Percentiles rank a stretch among this genome's conserved stretches.
phyloP scores from a whole-genome alignment of 352 stramenopile species.

The Pythium aquatile region DNA sequence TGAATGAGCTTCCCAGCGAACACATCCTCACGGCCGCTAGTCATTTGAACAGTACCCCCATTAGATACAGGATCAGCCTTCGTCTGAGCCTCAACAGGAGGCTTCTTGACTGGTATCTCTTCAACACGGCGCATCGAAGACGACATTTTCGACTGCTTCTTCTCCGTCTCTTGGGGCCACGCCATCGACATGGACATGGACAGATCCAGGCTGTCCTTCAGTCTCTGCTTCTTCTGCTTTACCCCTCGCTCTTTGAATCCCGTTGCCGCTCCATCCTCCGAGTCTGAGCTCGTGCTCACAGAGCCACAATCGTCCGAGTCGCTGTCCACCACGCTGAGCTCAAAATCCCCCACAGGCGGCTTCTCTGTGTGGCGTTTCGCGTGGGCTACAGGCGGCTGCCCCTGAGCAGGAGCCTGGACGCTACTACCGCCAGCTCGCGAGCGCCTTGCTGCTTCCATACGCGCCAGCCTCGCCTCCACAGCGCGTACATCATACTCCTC shows the following conservation, averaged over 20 bases:
- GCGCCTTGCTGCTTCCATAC: slow-evolving; percentile 21
- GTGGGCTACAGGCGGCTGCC: too few relatives aligned
- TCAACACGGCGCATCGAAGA: too few relatives aligned
- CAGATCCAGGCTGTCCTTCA: slow-evolving; percentile 60
- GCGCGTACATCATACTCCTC: slow-evolving; percentile 43
- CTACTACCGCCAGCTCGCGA: not conserved
- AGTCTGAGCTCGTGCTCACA: slow-evolving; percentile 15
- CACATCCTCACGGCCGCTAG: slow-evolving; percentile 2
- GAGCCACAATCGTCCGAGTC: slow-evolving; percentile 22
- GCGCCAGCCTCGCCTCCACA: slow-evolving; percentile 40
- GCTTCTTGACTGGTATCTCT: too few relatives aligned
- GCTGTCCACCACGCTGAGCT: slow-evolving; percentile 34
- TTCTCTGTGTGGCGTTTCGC: too few relatives aligned
- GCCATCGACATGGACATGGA: slow-evolving; percentile 53
- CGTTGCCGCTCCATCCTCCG: slow-evolving; percentile 22
- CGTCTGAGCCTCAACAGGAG: too few relatives aligned
- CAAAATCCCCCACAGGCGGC: slow-evolving; percentile 25
- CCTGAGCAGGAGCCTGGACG: not conserved
- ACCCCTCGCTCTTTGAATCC: not conserved
- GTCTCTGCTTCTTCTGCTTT: slow-evolving; percentile 3
- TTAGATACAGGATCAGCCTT: not conserved
- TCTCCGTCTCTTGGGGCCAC: slow-evolving; percentile 1
- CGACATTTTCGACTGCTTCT: too few relatives aligned
- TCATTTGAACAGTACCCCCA: not conserved
- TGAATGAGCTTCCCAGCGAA: slow-evolving; percentile 39